phyloP scores from a whole-genome alignment of 164 flowering plant genomes.

The Pachysandra terminalis region DNA sequence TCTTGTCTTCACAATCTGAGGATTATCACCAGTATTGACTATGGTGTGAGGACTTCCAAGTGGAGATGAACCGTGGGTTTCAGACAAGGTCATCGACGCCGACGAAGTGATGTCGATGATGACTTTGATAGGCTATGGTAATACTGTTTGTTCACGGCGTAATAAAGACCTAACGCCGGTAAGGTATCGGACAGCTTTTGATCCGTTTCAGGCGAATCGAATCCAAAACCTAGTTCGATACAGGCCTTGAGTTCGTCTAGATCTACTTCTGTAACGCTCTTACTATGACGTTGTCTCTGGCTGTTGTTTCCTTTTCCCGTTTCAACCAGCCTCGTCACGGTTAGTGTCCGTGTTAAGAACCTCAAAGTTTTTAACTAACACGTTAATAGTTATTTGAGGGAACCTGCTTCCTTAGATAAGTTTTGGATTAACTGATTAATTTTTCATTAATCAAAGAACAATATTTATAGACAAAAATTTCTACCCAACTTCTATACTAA shows the following conservation, averaged over 20 bases:
- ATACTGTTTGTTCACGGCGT: conserved; percentile 58
- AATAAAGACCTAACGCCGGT: conserved; percentile 72
- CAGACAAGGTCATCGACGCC: conserved; percentile 24
- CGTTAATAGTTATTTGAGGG: no score
- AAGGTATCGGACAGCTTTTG: conserved; percentile 54
- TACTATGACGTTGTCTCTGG: conserved; percentile 26
- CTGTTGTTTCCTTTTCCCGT: conserved; percentile 29
- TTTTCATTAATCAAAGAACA: no score
- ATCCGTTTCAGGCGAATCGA: no score
- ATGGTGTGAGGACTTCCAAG: conserved; percentile 43
- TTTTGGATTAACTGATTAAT: no score
- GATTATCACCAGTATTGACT: conserved; percentile 53
- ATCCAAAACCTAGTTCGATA: no score
- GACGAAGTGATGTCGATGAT: conserved; percentile 20
- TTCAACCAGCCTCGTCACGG: conserved; percentile 50
- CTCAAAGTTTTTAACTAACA: no score
- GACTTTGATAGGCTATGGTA: conserved; percentile 35
- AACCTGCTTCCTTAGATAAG: no score
- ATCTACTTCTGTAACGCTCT: conserved; percentile 76
- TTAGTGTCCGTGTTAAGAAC: no score
- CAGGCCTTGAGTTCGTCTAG: conserved; percentile 76
- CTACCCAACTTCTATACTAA: no score
- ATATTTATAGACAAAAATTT: no score
- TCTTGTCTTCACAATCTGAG: conserved; percentile 56
- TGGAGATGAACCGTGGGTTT: no score